phyloP scores from a whole-genome alignment of 106 monocot genomes.

The Narthecium ossifragum region DNA sequence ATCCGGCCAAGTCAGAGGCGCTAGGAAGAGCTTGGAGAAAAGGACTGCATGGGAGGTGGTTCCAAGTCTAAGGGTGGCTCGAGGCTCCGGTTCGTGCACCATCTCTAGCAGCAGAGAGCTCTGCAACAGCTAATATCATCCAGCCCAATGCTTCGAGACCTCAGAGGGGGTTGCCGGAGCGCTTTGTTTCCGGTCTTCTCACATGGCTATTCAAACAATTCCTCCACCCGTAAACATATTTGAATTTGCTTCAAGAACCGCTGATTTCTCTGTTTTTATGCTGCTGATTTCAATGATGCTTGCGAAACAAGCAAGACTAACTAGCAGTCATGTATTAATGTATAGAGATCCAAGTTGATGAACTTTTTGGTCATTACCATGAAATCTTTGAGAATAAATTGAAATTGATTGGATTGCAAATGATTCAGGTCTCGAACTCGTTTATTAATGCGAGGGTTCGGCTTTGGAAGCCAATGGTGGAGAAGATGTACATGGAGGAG shows the following conservation, averaged over 20 bases:
- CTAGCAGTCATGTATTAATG: slow-evolving; percentile 75
- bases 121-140: slow-evolving; percentile 90
- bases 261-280: too few species aligned
- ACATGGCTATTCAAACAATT: slow-evolving; percentile 99
- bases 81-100: slow-evolving; percentile 82
- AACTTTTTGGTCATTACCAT: background rate
- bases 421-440: slow-evolving; percentile 75
- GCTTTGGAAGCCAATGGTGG: slow-evolving; percentile 98
- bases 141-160: slow-evolving; percentile 95
- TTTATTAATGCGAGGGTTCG: slow-evolving; percentile 88
- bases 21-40: slow-evolving; percentile 74
- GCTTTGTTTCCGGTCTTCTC: slow-evolving; percentile 80
- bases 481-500: slow-evolving; percentile 84
- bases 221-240: slow-evolving; percentile 71
- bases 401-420: background rate
- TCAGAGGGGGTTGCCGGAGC: slow-evolving; percentile 86
- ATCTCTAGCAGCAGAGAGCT: slow-evolving; percentile 86
- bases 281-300: slow-evolving; percentile 46
- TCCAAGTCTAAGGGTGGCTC: slow-evolving; percentile 51
- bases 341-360: background rate
- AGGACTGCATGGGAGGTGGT: slow-evolving; percentile 25
- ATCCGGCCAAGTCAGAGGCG: slow-evolving; percentile 46
- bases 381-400: background rate
- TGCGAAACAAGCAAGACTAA: slow-evolving; percentile 82
- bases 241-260: background rate